Percentiles rank a stretch among this genome's conserved stretches.
phyloP scores from a whole-genome alignment of 805 yeast species.

The Candida suzukii region DNA sequence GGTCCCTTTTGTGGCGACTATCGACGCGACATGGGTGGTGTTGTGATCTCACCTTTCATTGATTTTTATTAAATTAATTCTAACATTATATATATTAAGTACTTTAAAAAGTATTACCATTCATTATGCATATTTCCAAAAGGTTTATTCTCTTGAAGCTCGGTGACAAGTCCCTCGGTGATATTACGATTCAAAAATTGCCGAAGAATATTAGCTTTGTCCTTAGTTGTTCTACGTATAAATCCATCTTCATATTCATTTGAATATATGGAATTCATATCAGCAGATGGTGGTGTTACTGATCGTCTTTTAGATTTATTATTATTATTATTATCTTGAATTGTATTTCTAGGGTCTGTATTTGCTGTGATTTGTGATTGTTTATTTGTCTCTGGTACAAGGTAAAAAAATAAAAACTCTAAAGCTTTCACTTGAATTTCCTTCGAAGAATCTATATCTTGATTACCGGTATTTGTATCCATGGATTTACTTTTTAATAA shows the following conservation, averaged over 20 bases:
- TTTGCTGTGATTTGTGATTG: neutral
- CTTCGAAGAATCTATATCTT: constrained; percentile 30
- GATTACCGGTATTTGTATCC: neutral
- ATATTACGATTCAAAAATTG: constrained; percentile 39
- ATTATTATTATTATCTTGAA: neutral
- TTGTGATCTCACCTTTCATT: too few species aligned
- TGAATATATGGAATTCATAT: neutral
- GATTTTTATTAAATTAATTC: too few species aligned
- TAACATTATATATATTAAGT: neutral
- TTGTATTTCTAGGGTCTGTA: too few species aligned
- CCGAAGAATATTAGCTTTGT: constrained; percentile 36
- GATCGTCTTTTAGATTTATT: neutral
- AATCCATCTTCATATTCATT: constrained; percentile 12
- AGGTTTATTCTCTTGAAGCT: constrained; percentile 37
- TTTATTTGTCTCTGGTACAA: constrained; percentile 47
- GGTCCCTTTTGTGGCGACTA: too few species aligned
- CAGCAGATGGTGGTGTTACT: neutral
- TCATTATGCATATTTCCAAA: constrained; percentile 41
- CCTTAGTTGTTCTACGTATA: constrained; percentile 32
- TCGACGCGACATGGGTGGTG: too few species aligned
- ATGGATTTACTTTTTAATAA: constrained; percentile 25
- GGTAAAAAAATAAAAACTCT: constrained; percentile 63
- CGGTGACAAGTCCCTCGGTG: constrained; percentile 39
- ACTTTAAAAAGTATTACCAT: constrained; percentile 26
- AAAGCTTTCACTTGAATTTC: constrained; percentile 55